Conservation (phyloP, 2,329 filamentous ascomycete species). For the Fusarium hostae region DNA sequence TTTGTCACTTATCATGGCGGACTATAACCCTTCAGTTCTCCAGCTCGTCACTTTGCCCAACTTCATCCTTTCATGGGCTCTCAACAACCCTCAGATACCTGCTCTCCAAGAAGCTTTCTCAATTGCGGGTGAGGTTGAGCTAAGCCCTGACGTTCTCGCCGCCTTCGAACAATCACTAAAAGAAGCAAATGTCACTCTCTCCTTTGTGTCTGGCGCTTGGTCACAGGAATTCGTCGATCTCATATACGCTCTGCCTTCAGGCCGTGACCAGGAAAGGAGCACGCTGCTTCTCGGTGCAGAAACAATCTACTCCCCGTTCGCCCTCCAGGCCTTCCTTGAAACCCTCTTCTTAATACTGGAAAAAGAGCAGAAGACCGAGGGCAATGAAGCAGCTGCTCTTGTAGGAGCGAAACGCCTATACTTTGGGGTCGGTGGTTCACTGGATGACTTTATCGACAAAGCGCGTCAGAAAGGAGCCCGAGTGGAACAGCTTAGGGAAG, state of each 20-base stretch:
- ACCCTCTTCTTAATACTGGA: conserved; percentile 70
- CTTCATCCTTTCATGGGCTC: conserved; percentile 75
- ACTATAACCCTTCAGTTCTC: conserved; percentile 84
- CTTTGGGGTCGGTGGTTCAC: conserved; percentile 84
- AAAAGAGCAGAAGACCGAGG: conserved; percentile 50
- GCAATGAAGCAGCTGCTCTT: conserved; percentile 67
- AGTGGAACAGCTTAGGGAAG: conserved; percentile 65
- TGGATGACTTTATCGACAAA: conserved; percentile 75
- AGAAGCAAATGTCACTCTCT: conserved; percentile 64
- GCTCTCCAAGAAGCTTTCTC: conserved; percentile 59
- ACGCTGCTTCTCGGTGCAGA: conserved; percentile 77
- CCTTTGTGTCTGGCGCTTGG: conserved; percentile 82
- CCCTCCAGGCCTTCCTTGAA: conserved; percentile 74
- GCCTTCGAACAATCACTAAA: conserved; percentile 68
- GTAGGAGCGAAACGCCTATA: conserved; percentile 84
- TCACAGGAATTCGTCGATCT: conserved; percentile 71
- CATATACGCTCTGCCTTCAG: conserved; percentile 54
- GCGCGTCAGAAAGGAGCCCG: conserved; percentile 60
- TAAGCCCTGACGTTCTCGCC: conserved; percentile 66
- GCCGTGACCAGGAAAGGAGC: conserved; percentile 14
- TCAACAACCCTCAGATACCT: conserved; percentile 54
- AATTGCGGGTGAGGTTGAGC: conserved; percentile 70
- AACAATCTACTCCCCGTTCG: conserved; percentile 84
- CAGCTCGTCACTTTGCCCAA: conserved; percentile 84
- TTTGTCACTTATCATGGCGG: conserved; percentile 74